A percentile compares a stretch with the other conserved stretches of the same genome.
Evolutionary conservation across 2,329 filamentous ascomycete species (phyloP).

Genomic region (Monilinia aucupariae): DNA sequence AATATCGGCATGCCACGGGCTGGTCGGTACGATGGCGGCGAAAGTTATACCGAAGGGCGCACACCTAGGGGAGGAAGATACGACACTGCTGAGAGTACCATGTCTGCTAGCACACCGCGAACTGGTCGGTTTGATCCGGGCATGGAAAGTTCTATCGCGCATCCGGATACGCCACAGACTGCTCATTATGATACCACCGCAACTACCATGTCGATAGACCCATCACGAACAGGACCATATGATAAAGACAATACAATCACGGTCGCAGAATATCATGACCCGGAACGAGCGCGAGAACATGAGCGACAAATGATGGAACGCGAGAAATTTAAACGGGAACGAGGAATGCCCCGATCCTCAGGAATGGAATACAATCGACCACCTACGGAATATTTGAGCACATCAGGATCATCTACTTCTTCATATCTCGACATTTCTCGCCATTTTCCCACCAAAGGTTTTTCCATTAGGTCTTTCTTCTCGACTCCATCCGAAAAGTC

Average conservation of each 20-base stretch:
- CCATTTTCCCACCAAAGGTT: constrained; percentile 43
- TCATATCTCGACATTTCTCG: constrained; percentile 60
- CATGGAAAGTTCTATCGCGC: constrained; percentile 12
- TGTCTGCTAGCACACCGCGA: constrained; percentile 7
- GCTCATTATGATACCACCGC: constrained; percentile 31
- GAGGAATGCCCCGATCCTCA: constrained; percentile 9
- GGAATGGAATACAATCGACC: constrained; percentile 23
- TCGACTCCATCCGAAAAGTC: constrained; percentile 49
- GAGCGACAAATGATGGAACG: constrained; percentile 15
- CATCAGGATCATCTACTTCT: constrained; percentile 27
- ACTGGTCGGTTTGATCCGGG: constrained; percentile 13
- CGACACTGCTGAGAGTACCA: constrained; percentile 9
- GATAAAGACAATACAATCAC: constrained; percentile 19
- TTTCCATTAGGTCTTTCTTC: constrained; percentile 58
- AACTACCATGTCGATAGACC: constrained; percentile 14
- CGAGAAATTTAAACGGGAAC: constrained; percentile 8
- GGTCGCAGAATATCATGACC: constrained; percentile 22
- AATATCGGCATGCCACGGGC: not conserved
- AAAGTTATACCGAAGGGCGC: constrained; percentile 4
- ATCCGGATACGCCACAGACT: constrained; percentile 14
- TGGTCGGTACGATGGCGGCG: constrained; percentile 5
- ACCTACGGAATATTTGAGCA: constrained; percentile 20
- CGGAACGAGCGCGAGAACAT: constrained; percentile 18
- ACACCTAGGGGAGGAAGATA: constrained; percentile 8
- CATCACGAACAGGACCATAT: constrained; percentile 17